Conservation (phyloP, 495 filamentous ascomycete genomes). For the Aspergillus leporis region DNA sequence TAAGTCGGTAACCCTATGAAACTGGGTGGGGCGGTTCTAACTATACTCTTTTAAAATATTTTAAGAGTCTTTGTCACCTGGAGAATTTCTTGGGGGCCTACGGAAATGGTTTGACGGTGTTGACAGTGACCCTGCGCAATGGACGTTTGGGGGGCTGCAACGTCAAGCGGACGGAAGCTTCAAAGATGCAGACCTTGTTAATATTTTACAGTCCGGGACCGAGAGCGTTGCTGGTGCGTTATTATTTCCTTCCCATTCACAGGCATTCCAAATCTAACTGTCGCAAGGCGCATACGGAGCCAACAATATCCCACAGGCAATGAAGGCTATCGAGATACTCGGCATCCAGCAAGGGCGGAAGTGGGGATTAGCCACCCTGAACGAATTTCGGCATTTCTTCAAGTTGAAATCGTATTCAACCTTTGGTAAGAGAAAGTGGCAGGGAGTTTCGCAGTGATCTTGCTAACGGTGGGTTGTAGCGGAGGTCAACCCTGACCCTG, state of each 20-base stretch:
- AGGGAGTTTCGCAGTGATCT: background rate
- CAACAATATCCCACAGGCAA: constrained; percentile 62
- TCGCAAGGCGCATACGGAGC: constrained; percentile 48
- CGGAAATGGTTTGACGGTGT: constrained; percentile 10
- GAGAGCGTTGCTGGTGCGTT: constrained; percentile 25
- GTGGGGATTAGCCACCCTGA: constrained; percentile 71
- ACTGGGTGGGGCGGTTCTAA: background rate
- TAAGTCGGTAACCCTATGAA: background rate
- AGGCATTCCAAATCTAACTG: background rate
- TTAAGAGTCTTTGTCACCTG: constrained; percentile 2
- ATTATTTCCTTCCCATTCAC: too few relatives aligned
- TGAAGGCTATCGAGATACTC: constrained; percentile 70
- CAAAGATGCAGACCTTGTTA: constrained; percentile 19
- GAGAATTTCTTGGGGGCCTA: constrained; percentile 9
- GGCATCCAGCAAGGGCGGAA: constrained; percentile 71
- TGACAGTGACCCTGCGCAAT: constrained; percentile 25
- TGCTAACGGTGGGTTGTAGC: background rate
- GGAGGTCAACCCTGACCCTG: constrained; percentile 63
- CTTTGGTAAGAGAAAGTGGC: constrained; percentile 36
- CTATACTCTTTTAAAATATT: constrained; percentile 39
- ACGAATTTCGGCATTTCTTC: constrained; percentile 77
- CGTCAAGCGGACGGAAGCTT: constrained; percentile 15
- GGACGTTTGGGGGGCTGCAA: constrained; percentile 15
- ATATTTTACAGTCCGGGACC: constrained; percentile 14
- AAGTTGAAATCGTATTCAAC: constrained; percentile 63